phyloP scores from a whole-genome alignment of 371 early-diverging fungal genomes.

The Rhizopus arrhizus region DNA sequence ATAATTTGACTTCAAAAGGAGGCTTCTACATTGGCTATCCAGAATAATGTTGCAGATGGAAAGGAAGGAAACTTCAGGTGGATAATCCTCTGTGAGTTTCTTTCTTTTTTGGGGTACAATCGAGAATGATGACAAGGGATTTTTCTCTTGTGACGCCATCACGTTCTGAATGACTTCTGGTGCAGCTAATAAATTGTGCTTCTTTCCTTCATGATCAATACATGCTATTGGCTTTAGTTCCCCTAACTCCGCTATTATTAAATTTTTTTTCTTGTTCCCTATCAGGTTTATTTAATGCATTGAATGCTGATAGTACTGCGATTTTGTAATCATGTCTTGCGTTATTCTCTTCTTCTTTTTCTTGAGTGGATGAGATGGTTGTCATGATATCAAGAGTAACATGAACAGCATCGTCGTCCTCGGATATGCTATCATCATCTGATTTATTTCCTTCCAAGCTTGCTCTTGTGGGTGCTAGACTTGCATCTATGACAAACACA shows the following conservation, averaged over 20 bases:
- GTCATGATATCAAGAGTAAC: slow-evolving; percentile 11
- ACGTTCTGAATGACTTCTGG: slow-evolving; percentile 16
- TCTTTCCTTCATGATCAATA: slow-evolving; percentile 15
- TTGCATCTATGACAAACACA: slow-evolving; percentile 7
- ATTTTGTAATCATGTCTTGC: slow-evolving; percentile 2
- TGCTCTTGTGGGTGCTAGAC: no score
- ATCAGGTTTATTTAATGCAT: slow-evolving; percentile 1
- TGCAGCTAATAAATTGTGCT: slow-evolving; percentile 19
- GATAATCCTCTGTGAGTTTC: neutral
- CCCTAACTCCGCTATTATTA: slow-evolving; percentile 19
- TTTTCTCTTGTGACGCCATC: slow-evolving; percentile 14
- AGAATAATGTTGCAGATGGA: slow-evolving; percentile 9
- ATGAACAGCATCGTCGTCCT: slow-evolving; percentile 7
- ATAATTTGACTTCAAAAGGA: slow-evolving; percentile 12
- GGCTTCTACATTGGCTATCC: slow-evolving; percentile 2
- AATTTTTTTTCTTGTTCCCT: slow-evolving; percentile 14
- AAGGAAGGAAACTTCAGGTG: neutral
- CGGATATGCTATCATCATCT: slow-evolving; percentile 8
- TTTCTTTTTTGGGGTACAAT: slow-evolving; percentile 6
- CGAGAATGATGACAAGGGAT: neutral
- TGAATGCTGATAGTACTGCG: slow-evolving; percentile 2
- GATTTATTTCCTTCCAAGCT: neutral
- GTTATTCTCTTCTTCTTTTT: slow-evolving; percentile 3
- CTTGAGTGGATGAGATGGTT: slow-evolving; percentile 5
- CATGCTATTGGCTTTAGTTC: slow-evolving; percentile 17